Evolutionary conservation across 2,329 filamentous ascomycete species (phyloP), one percentile per base, ranked within the genome.

Genomic region (Nannizzia gypsea): DNA sequence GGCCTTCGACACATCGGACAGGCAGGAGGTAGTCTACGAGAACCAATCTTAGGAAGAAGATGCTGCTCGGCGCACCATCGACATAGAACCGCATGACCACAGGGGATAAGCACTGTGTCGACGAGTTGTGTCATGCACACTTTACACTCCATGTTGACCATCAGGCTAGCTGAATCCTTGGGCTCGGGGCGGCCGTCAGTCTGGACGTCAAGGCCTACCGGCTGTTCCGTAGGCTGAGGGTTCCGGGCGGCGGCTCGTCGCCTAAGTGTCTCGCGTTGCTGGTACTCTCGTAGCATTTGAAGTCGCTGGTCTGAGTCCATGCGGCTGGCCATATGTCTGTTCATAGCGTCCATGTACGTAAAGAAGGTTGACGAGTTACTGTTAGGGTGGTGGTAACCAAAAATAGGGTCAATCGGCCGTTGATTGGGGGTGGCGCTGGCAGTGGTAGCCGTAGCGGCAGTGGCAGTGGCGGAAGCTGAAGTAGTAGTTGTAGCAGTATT

Each of bases 41-140:
- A 11, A 3, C 31, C 31, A 36, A 64, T 17, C 60, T 72, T 68
- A 65, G 72, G 72, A 1, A 79, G 79, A 36, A 78, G 72, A 50
- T 77, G 74, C 56, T 78, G 73, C 56, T 80, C 77, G 2, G 78
- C 78, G 63, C 80, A 82, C 79, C 79, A 82, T 42, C 74, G 70
- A 65, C 80, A 82, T 72, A 82, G 78, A 36, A 78, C 73, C 62
- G 81, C 72, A 66, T 82, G 80, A 0, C 80, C 80, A 62, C 80
- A 83, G 0, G 80, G 80, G 38, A 82, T 64, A 17, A 80, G 69
- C 1, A 77, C 79, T 5, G 77, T 77, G 61, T 81, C 77, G 0
- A 80, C 77, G 1, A 78, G 56, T 65, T 82, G 80, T 8, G 72
- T 72, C 64, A 80, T 79, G 66, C 80, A 83, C 17, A 81, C 73